Evolutionary conservation across 768 basidiomycete genomes (phyloP).

Genomic region (Termitomyces sp.): DNA sequence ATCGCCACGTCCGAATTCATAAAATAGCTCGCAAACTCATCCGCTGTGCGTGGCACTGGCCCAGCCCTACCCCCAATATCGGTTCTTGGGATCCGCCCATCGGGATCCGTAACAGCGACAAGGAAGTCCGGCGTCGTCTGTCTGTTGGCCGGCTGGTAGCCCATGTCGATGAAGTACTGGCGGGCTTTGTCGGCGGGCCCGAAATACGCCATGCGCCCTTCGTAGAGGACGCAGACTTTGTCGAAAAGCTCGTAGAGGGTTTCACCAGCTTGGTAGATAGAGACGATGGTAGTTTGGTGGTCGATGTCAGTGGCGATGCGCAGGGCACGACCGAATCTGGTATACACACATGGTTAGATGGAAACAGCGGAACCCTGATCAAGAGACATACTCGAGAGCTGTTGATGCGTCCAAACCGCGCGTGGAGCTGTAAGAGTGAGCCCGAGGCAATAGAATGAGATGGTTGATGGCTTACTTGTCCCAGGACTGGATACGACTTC

Average conservation of each 20-base stretch:
- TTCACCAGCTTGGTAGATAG: constrained; percentile 84
- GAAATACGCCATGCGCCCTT: constrained; percentile 74
- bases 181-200: constrained; percentile 64
- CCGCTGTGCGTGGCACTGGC: constrained; percentile 40
- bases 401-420: constrained; percentile 67
- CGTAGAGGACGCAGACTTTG: constrained; percentile 76
- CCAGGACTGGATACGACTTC: constrained; percentile 67
- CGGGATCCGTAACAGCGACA: constrained; percentile 56
- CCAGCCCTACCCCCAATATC: constrained; percentile 18
- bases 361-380: not conserved
- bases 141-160: constrained; percentile 53
- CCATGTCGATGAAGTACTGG: constrained; percentile 73
- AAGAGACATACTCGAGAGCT: constrained; percentile 47
- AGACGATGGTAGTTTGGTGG: constrained; percentile 60
- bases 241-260: constrained; percentile 59
- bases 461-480: constrained; percentile 54
- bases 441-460: not conserved
- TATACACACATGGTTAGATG: not conserved
- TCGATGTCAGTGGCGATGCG: constrained; percentile 61
- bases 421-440: constrained; percentile 48
- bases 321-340: constrained; percentile 57
- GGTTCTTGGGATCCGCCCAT: constrained; percentile 43
- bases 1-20: constrained; percentile 27
- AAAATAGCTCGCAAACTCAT: constrained; percentile 42
- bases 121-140: constrained; percentile 69